Conservation (phyloP, 169 alveolate species). For the Eimeria zaria region DNA sequence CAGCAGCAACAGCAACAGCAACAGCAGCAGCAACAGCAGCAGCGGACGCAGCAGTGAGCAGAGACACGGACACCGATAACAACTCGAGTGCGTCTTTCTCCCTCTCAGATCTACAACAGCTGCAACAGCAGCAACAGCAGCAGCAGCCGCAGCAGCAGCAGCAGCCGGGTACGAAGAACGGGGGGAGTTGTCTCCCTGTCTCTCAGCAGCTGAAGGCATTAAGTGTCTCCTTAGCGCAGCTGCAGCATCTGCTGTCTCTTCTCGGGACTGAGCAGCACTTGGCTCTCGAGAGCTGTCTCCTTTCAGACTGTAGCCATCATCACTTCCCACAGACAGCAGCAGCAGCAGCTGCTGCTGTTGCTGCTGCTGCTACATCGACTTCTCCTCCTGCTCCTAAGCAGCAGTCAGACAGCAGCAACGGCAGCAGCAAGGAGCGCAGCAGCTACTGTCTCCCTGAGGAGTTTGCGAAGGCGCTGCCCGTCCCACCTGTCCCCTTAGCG, state of each 20-base stretch:
- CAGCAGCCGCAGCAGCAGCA: constrained; percentile 16
- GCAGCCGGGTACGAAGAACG: neutral
- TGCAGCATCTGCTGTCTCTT: constrained; percentile 50
- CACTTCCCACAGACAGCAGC: neutral
- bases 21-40: neutral
- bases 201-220: neutral
- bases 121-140: too few relatives aligned
- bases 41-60: constrained; percentile 7
- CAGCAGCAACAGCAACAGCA: constrained; percentile 11
- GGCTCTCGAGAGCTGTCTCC: constrained; percentile 26
- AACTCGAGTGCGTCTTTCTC: too few relatives aligned
- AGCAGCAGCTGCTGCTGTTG: constrained; percentile 47
- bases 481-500: constrained; percentile 41
- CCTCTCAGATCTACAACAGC: too few relatives aligned
- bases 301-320: neutral
- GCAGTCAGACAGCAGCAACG: constrained; percentile 5
- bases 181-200: neutral
- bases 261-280: constrained; percentile 38
- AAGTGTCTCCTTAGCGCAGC: neutral
- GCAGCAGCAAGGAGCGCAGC: constrained; percentile 18
- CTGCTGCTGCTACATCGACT: neutral
- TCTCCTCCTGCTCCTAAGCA: neutral
- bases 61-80: neutral
- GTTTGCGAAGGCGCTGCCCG: constrained; percentile 39
- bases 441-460: constrained; percentile 59